A percentile compares a stretch with the other conserved stretches of the same genome.
Conservation (phyloP, 1,139 yeast species). For the Eremothecium gossypii region DNA sequence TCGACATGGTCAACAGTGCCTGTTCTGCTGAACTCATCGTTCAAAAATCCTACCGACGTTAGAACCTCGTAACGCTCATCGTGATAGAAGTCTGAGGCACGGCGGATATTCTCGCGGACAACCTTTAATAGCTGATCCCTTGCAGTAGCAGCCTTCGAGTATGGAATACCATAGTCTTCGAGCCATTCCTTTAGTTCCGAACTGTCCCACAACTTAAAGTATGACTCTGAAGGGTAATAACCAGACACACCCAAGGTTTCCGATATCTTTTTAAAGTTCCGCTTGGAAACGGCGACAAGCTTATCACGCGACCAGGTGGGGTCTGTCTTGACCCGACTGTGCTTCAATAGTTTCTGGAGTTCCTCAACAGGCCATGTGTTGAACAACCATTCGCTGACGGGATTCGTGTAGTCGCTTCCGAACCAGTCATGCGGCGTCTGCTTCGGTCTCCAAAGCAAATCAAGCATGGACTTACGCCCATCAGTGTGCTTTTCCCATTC, state of each 20-base stretch:
- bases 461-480: no score
- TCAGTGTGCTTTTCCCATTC: constrained; percentile 27
- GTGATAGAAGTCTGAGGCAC: constrained; percentile 31
- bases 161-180: constrained; percentile 37
- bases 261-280: constrained; percentile 34
- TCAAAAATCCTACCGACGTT: constrained; percentile 33
- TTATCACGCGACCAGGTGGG: constrained; percentile 31
- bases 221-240: constrained; percentile 42
- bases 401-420: no score
- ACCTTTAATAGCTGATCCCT: constrained; percentile 37
- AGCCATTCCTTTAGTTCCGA: constrained; percentile 41
- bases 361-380: constrained; percentile 39
- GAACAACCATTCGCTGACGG: constrained; percentile 36
- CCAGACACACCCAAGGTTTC: constrained; percentile 35
- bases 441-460: no score
- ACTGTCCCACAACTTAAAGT: constrained; percentile 40
- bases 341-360: constrained; percentile 33
- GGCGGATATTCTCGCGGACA: constrained; percentile 37
- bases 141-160: constrained; percentile 32
- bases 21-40: constrained; percentile 33
- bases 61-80: constrained; percentile 36
- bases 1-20: constrained; percentile 39
- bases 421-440: no score
- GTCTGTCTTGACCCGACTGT: constrained; percentile 30
- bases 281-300: constrained; percentile 33